Base-by-base conservation (phyloP, 2,329 filamentous ascomycete genomes). In the Alternaria arbusti region DNA sequence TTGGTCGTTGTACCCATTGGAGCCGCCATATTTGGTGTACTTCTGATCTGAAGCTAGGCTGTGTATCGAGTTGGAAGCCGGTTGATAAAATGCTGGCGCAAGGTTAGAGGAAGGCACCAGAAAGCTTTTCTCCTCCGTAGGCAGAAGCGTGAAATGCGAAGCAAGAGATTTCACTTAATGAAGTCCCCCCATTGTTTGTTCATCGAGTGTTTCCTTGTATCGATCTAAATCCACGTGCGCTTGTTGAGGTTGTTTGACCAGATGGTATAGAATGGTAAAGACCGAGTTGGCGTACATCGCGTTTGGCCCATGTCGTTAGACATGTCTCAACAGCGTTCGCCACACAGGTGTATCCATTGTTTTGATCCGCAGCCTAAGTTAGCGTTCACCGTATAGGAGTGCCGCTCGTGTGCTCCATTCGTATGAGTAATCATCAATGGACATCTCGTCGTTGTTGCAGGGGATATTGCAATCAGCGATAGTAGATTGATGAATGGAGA, bases 211-310 rank as follows among this genome's bases (percentile, higher is more conserved):
- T 40, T 40, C 36, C 36, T 40, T 40, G 36, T 40, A 40, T 40
- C n/a, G 8, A 3, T 40, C 0, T 17, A 11, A 2, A 6, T 11
- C n/a, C 0, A 11, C 9, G 17, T 3, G 36, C 3, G 36, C 36
- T 40, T 40, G 36, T 40, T 40, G 1, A 40, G 36, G n/a, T 40
- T 2, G 36, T 40, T 40, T 40, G 36, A 40, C 3, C 36, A 40
- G 36, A n/a, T 40, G 10, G 15, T 1, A 0, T 40, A 40, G 36
- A 17, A 40, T 40, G 36, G 36, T 40, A 40, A 40, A 40, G 36
- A 40, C 1, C n/a, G n/a, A 3, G 36, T 40, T 3, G 36, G 36
- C 1, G 36, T 1, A 40, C 36, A 1, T 11, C 36, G 10, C 1
- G 36, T 40, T 3, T 40, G 36, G 36, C 36, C 0, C n/a, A 6